Percentiles rank a stretch among this genome's conserved stretches.
These are phyloP conservation scores for Hymenoscyphus repandus DNA, from an alignment of 2,329 filamentous ascomycete genomes.

Conservation along the genomic window DNA sequence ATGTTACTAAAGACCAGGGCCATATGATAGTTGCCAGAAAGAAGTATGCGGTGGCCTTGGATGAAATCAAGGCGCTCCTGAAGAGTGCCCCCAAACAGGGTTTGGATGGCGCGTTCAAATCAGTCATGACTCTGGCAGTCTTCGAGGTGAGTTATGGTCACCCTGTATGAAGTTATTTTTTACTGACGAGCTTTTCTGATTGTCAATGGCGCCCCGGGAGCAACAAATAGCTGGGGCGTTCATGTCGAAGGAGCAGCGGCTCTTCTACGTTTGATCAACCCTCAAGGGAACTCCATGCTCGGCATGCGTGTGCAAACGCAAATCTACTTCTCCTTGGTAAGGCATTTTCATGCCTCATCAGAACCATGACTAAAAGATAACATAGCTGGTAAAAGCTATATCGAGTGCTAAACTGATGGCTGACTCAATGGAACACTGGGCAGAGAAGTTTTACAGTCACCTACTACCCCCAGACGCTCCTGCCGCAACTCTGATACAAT, in stretches of 20 bases:
- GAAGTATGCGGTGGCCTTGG: constrained; percentile 45
- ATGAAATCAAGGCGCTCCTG: constrained; percentile 43
- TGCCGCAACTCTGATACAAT: constrained; percentile 9
- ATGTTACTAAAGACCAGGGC: constrained; percentile 31
- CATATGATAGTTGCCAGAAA: constrained; percentile 43
- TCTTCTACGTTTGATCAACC: constrained; percentile 15
- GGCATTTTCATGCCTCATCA: not conserved
- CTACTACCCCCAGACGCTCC: constrained; percentile 6
- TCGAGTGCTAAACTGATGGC: constrained; percentile 10
- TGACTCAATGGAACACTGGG: constrained; percentile 8
- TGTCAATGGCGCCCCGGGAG: constrained; percentile 11
- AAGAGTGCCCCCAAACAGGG: constrained; percentile 38
- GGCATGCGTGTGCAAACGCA: constrained; percentile 13
- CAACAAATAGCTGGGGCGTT: constrained; percentile 10
- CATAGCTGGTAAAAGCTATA: constrained; percentile 17
- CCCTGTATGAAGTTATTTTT: not conserved
- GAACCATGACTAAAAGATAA: not conserved
- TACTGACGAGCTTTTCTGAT: constrained; percentile 7
- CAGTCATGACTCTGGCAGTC: constrained; percentile 46
- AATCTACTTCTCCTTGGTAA: constrained; percentile 19
- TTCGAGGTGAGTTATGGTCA: constrained; percentile 36
- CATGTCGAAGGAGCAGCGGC: constrained; percentile 21
- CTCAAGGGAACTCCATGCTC: not conserved
- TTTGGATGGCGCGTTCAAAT: constrained; percentile 48
- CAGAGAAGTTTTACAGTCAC: not conserved